A percentile compares a stretch with the other conserved stretches of the same genome.
These are phyloP conservation scores for Cardamine occulta DNA, from an alignment of 345 rosid genomes.

Conservation along the genomic window DNA sequence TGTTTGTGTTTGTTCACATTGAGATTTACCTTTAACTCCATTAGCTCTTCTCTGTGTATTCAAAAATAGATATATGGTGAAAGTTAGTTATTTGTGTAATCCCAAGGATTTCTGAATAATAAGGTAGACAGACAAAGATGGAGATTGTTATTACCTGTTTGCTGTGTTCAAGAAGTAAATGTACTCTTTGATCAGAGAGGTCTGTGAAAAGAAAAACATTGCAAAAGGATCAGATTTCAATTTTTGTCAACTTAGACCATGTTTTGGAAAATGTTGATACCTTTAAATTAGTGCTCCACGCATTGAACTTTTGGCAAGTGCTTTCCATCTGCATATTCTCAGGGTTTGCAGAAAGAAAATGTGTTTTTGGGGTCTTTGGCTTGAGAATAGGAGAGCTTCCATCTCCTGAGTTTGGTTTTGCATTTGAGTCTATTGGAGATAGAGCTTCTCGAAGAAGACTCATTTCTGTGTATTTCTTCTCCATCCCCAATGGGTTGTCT, in stretches of 20 bases:
- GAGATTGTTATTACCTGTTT: conserved; percentile 52
- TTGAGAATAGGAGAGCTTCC: conserved; percentile 40
- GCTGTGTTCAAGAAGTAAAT: conserved; percentile 72
- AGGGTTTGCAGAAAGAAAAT: conserved; percentile 31
- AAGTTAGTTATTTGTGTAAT: conserved; percentile 28
- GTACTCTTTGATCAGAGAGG: conserved; percentile 62
- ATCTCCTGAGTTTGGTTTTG: conserved; percentile 36
- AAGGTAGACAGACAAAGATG: conserved; percentile 15
- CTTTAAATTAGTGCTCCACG: conserved; percentile 65
- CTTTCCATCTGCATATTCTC: conserved; percentile 38
- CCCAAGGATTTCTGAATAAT: neutral
- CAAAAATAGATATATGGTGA: neutral
- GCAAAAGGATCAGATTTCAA: conserved; percentile 19
- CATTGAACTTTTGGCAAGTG: conserved; percentile 62
- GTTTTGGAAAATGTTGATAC: conserved; percentile 39
- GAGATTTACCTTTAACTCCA: conserved; percentile 66
- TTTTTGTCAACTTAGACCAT: neutral
- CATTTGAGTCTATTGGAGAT: conserved; percentile 59
- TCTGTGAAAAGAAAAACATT: conserved; percentile 48
- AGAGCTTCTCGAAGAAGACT: conserved; percentile 67
- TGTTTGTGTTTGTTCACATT: neutral
- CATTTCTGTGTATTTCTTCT: conserved; percentile 36
- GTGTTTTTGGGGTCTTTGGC: conserved; percentile 61
- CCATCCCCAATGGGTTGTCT: conserved; percentile 40
- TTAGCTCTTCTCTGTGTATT: conserved; percentile 71